A percentile compares a stretch with the other conserved stretches of the same genome.
phyloP scores from a whole-genome alignment of 108 stramenopile species.

The Cylindrotheca fusiformis region DNA sequence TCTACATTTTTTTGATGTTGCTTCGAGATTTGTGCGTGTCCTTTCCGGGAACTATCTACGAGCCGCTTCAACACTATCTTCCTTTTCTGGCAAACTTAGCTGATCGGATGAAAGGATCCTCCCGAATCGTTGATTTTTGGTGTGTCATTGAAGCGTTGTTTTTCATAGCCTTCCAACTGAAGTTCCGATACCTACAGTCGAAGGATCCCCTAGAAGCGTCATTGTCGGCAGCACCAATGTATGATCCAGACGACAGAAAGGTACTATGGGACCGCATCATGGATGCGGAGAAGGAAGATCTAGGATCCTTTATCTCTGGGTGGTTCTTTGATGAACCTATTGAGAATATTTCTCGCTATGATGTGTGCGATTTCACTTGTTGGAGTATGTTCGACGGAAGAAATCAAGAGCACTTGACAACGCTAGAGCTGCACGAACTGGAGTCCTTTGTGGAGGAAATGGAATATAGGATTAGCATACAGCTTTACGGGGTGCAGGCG shows the following conservation, averaged over 20 bases:
- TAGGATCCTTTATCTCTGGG: slow-evolving; percentile 56
- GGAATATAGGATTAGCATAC: slow-evolving; percentile 62
- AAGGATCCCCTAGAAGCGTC: slow-evolving; percentile 78
- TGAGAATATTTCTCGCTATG: slow-evolving; percentile 73
- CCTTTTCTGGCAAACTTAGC: slow-evolving; percentile 54
- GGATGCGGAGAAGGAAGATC: slow-evolving; percentile 48
- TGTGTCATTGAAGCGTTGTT: slow-evolving; percentile 80
- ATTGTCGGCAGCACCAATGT: slow-evolving; percentile 68
- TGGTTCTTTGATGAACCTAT: slow-evolving; percentile 86
- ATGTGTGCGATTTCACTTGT: slow-evolving; percentile 72
- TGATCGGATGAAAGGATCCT: slow-evolving; percentile 40
- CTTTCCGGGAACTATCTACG: slow-evolving; percentile 53
- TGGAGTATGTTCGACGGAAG: slow-evolving; percentile 88
- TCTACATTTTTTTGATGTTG: slow-evolving; percentile 71
- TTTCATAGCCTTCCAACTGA: slow-evolving; percentile 59
- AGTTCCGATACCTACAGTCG: slow-evolving; percentile 62
- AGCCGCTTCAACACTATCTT: slow-evolving; percentile 52
- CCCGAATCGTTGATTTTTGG: slow-evolving; percentile 68
- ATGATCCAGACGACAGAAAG: slow-evolving; percentile 55
- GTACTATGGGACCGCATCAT: slow-evolving; percentile 72
- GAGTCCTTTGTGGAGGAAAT: slow-evolving; percentile 65
- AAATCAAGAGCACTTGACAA: slow-evolving; percentile 87
- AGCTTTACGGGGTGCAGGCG: slow-evolving; percentile 51
- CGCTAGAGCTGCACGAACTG: slow-evolving; percentile 64
- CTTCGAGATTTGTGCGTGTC: slow-evolving; percentile 64